phyloP scores from a whole-genome alignment of 1,284 basidiomycete genomes.

The Amylostereum areolatum region DNA sequence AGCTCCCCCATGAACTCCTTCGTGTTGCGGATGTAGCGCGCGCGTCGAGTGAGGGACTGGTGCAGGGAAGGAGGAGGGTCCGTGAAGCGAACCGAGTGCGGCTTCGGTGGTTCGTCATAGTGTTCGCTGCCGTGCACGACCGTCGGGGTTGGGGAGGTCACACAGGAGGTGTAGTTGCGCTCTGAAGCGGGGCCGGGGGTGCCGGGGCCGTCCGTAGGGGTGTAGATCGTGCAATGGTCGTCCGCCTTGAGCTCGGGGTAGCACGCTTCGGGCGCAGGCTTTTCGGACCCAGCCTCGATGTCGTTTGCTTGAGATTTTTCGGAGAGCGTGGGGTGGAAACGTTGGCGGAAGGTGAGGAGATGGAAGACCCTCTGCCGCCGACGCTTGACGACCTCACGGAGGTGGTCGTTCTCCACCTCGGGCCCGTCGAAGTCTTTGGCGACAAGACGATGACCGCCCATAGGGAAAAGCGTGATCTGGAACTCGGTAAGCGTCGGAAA shows the following conservation, averaged over 20 bases:
- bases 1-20: constrained; percentile 36
- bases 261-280: too few relatives aligned
- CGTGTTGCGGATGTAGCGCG: constrained; percentile 12
- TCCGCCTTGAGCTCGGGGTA: too few relatives aligned
- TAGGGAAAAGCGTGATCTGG: constrained; percentile 59
- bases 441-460: constrained; percentile 47
- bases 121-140: not conserved
- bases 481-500: not conserved
- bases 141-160: constrained; percentile 15
- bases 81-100: not conserved
- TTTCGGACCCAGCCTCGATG: too few relatives aligned
- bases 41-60: constrained; percentile 6
- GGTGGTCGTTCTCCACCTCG: constrained; percentile 49
- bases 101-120: not conserved
- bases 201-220: not conserved
- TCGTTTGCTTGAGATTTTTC: too few relatives aligned
- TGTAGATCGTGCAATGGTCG: not conserved
- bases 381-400: constrained; percentile 33
- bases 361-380: constrained; percentile 15
- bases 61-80: not conserved
- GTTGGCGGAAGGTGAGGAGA: not conserved
- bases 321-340: too few relatives aligned
- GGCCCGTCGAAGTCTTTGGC: constrained; percentile 58
- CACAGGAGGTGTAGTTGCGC: constrained; percentile 15
- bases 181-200: constrained; percentile 7